Evolutionary conservation across 2,329 filamentous ascomycete species (phyloP).

Genomic region (Penicillium glabrum): DNA sequence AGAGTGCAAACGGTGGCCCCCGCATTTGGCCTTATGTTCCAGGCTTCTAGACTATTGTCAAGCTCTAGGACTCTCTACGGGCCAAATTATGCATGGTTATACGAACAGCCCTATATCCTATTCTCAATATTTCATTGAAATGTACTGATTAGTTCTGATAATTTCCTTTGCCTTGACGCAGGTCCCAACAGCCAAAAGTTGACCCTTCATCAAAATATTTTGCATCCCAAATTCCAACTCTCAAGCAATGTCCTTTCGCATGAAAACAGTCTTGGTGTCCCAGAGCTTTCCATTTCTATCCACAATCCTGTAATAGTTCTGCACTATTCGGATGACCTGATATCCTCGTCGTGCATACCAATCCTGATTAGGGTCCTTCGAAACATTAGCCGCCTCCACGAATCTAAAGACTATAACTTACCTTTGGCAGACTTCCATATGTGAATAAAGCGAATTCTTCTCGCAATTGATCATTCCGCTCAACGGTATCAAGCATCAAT

Average conservation of each 20-base stretch:
- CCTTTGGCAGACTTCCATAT: conserved; percentile 15
- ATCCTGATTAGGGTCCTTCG: conserved; percentile 17
- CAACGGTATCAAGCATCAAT: conserved; percentile 20
- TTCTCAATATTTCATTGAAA: too few relatives aligned
- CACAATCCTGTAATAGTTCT: conserved; percentile 13
- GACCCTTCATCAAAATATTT: too few relatives aligned
- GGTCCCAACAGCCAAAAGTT: too few relatives aligned
- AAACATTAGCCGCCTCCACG: background rate
- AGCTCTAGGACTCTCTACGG: too few relatives aligned
- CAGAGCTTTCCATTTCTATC: conserved; percentile 16
- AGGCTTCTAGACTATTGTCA: background rate
- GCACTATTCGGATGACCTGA: conserved; percentile 12
- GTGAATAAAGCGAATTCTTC: conserved; percentile 16
- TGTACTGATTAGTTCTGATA: too few relatives aligned
- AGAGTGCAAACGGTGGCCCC: background rate
- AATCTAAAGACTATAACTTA: background rate
- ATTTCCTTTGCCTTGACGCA: too few relatives aligned
- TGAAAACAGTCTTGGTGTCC: conserved; percentile 20
- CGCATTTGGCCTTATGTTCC: background rate
- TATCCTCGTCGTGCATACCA: conserved; percentile 25
- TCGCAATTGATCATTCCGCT: conserved; percentile 14
- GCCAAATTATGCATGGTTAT: too few relatives aligned
- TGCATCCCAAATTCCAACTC: background rate
- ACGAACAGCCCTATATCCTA: too few relatives aligned
- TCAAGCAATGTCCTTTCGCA: conserved; percentile 20